Conservation (phyloP, 2,329 filamentous ascomycete genomes). For the Colletotrichum australisinense region DNA sequence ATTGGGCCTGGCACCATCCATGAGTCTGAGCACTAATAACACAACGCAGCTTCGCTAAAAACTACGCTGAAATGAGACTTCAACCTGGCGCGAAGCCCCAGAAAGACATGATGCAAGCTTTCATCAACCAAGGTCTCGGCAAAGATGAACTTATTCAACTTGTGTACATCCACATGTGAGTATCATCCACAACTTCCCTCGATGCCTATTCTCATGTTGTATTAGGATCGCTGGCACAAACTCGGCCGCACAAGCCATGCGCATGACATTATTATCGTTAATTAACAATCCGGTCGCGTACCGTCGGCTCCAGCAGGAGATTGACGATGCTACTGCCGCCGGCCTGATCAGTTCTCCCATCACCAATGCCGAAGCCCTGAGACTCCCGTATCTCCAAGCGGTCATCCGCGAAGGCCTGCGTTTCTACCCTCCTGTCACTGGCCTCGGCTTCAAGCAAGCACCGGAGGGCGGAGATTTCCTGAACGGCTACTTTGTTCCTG, state of each 20-base stretch:
- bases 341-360: slow-evolving; percentile 51
- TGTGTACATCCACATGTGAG: slow-evolving; percentile 52
- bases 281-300: slow-evolving; percentile 58
- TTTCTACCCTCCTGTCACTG: slow-evolving; percentile 64
- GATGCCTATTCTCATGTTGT: not conserved
- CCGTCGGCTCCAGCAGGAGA: slow-evolving; percentile 52
- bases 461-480: slow-evolving; percentile 63
- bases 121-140: slow-evolving; percentile 50
- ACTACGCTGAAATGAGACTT: slow-evolving; percentile 42
- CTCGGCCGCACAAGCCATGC: slow-evolving; percentile 71
- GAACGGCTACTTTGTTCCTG: slow-evolving; percentile 62
- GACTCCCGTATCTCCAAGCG: slow-evolving; percentile 65
- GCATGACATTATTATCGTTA: slow-evolving; percentile 63
- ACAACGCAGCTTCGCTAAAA: slow-evolving; percentile 40
- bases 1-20: too few species aligned
- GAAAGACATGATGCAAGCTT: slow-evolving; percentile 53
- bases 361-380: slow-evolving; percentile 59
- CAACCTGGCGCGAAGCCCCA: slow-evolving; percentile 40
- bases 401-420: slow-evolving; percentile 68
- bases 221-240: slow-evolving; percentile 69
- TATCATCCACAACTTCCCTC: not conserved
- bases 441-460: slow-evolving; percentile 63
- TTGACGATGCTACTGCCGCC: slow-evolving; percentile 52
- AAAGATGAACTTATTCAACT: slow-evolving; percentile 51
- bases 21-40: not conserved